phyloP scores from a whole-genome alignment of 768 basidiomycete genomes.

The Amanita pallidorosea region DNA sequence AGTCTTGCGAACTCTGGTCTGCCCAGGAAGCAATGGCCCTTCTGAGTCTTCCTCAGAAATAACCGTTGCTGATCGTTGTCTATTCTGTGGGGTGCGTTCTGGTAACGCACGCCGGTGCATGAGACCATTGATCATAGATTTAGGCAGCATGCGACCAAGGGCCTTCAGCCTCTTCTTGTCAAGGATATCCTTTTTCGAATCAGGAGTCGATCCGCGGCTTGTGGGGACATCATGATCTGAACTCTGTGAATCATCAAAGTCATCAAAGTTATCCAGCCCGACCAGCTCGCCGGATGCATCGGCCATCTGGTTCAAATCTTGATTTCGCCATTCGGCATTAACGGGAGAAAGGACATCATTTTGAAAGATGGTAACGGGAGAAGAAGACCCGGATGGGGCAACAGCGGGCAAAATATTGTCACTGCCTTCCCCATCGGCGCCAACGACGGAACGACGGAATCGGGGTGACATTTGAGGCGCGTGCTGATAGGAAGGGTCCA shows the following conservation, averaged over 20 bases:
- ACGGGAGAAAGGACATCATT: neutral
- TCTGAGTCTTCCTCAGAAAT: slow-evolving; percentile 8
- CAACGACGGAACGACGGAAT: neutral
- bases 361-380: neutral
- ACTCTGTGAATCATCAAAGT: neutral
- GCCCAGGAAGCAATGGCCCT: slow-evolving; percentile 38
- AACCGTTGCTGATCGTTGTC: slow-evolving; percentile 2
- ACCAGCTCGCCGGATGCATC: neutral
- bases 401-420: neutral
- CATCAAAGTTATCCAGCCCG: neutral
- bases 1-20: slow-evolving; percentile 31
- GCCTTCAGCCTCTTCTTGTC: slow-evolving; percentile 21
- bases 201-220: neutral
- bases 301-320: neutral
- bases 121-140: slow-evolving; percentile 34
- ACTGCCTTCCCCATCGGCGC: neutral
- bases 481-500: neutral
- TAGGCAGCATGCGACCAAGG: slow-evolving; percentile 43
- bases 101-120: slow-evolving; percentile 11
- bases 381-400: neutral
- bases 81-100: slow-evolving; percentile 9
- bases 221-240: slow-evolving; percentile 1
- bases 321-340: neutral
- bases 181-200: slow-evolving; percentile 18
- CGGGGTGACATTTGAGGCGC: neutral